phyloP scores from a whole-genome alignment of 1,139 yeast genomes.

The Candida sojae region DNA sequence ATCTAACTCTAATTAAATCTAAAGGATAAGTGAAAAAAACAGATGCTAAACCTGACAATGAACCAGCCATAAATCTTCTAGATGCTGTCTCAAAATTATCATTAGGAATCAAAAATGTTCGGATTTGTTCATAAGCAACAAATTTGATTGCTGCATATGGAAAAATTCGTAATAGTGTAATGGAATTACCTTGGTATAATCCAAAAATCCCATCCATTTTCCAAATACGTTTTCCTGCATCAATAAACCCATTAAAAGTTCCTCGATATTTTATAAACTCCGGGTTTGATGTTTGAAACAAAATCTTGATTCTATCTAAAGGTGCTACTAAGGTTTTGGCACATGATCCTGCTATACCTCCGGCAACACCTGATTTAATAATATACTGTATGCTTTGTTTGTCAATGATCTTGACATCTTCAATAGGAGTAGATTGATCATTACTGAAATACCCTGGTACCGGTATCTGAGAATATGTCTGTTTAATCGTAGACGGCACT shows the following conservation, averaged over 20 bases:
- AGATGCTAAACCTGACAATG: conserved; percentile 82
- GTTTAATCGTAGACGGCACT: conserved; percentile 5
- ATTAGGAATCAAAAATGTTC: conserved; percentile 76
- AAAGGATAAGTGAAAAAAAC: conserved; percentile 92
- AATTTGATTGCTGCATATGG: conserved; percentile 98
- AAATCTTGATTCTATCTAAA: conserved; percentile 86
- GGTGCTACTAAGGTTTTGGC: conserved; percentile 97
- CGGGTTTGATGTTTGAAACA: conserved; percentile 94
- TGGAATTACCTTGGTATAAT: conserved; percentile 93
- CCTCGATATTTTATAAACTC: conserved; percentile 82
- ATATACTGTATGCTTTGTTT: conserved; percentile 80
- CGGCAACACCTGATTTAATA: conserved; percentile 83
- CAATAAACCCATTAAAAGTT: conserved; percentile 70
- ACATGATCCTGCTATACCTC: conserved; percentile 94
- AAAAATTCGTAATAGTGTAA: conserved; percentile 84
- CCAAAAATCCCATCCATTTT: conserved; percentile 75
- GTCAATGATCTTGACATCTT: conserved; percentile 31
- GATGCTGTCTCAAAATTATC: conserved; percentile 74
- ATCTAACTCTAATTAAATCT: conserved; percentile 84
- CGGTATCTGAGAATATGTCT: conserved; percentile 8
- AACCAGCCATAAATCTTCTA: conserved; percentile 85
- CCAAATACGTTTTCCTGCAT: conserved; percentile 72
- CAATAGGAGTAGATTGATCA: conserved; percentile 33
- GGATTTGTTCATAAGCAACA: conserved; percentile 93
- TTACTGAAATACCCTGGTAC: conserved; percentile 16